Base-by-base conservation (phyloP, 1,284 basidiomycete genomes). In the Coniophora puteana region DNA sequence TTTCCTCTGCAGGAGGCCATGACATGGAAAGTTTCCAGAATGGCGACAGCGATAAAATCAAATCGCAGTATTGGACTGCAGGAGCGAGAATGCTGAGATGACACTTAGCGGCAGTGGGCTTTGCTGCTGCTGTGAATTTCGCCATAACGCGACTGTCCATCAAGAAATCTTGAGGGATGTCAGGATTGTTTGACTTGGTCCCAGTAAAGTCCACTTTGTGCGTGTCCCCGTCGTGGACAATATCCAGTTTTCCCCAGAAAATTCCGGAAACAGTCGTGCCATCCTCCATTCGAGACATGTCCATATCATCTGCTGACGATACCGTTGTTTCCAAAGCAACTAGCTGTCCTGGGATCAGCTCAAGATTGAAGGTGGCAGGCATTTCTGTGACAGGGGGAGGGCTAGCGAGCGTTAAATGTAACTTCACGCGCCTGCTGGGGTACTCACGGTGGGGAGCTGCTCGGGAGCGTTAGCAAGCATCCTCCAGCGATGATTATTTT, bases 241-340 rank as follows among this genome's bases (percentile, higher is more conserved):
- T 85, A 50, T 80, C 78, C 38, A 90, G 76, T 56, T 89, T 89
- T 3, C 87, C 87, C 84, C 83, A 89, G 65, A 89, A 90, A 57
- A 74, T 67, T 31, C 87, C 87, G 40, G 86, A 87, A 17, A 90
- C 87, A 18, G 78, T 69, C 8, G 85, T 89, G 3, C 87, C 87
- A 51, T 90, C 87, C 48, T 90, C 87, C 83, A 87, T 88, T 39
- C 84, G 76, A 2, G 87, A 80, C 87, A 90, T 89, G 57, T 90
- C 87, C 24, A 89, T 70, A 51, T 89, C 86, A 41, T 82, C 79
- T 4, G 74, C 76, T 8, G 87, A 89, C 35, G 74, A 72, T 32
- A 89, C 72, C 12, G 74, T 80, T 1, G 83, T 85, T 51, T 89
- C 88, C 17, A 90, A 72, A 4, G 79, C 83, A 41, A 89, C 80